Evolutionary conservation across 2,329 filamentous ascomycete species (phyloP).

Genomic region (Leptoxyphium fumago): DNA sequence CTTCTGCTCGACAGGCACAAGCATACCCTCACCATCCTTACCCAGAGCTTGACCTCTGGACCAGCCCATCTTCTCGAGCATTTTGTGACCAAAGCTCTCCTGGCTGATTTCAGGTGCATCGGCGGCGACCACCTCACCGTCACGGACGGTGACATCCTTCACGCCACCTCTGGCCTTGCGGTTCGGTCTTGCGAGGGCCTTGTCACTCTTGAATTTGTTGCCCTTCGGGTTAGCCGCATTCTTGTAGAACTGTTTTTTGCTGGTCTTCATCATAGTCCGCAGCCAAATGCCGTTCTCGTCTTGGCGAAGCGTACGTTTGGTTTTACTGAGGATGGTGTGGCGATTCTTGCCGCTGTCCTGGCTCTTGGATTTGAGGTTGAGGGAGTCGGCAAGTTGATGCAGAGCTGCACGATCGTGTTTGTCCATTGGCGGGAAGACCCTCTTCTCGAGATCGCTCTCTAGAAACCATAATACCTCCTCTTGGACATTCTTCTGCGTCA

Average conservation of each 20-base stretch:
- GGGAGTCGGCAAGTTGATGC: conserved; percentile 60
- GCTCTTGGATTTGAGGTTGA: conserved; percentile 75
- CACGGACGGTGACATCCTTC: conserved; percentile 41
- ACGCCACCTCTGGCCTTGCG: conserved; percentile 20
- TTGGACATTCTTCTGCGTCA: conserved; percentile 55
- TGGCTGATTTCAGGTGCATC: conserved; percentile 69
- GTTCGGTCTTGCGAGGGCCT: neutral
- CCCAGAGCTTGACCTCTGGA: conserved; percentile 73
- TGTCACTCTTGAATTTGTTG: conserved; percentile 1
- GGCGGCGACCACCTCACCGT: conserved; percentile 80
- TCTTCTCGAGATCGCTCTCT: conserved; percentile 33
- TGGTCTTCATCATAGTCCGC: conserved; percentile 6
- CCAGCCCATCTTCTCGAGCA: conserved; percentile 98
- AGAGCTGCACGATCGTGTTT: conserved; percentile 61
- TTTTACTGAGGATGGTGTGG: conserved; percentile 66
- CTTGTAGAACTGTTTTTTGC: conserved; percentile 20
- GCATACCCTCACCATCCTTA: conserved; percentile 66
- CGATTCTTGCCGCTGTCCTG: conserved; percentile 57
- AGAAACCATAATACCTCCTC: conserved; percentile 62
- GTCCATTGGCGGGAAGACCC: conserved; percentile 69
- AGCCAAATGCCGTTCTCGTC: neutral
- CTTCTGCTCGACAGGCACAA: conserved; percentile 71
- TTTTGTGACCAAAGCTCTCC: conserved; percentile 69
- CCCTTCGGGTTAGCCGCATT: conserved; percentile 9
- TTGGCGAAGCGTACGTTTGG: conserved; percentile 47